phyloP scores from a whole-genome alignment of 768 basidiomycete genomes.

The Tricholoma saponaceum region DNA sequence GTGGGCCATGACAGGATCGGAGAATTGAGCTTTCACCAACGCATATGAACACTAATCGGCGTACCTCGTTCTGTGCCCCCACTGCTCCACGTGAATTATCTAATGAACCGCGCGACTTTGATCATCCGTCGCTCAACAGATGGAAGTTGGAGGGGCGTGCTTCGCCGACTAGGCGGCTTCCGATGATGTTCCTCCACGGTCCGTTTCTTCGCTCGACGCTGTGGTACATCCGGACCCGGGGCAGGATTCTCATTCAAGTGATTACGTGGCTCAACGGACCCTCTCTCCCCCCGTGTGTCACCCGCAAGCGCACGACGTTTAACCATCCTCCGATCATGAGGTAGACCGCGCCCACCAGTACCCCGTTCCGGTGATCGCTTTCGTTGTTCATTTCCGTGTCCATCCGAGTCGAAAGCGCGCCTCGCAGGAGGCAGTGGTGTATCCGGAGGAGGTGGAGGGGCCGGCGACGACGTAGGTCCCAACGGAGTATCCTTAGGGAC shows the following conservation, averaged over 20 bases:
- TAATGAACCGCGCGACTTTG: background rate
- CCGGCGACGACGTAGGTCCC: background rate
- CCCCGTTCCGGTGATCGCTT: background rate
- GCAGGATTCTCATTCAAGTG: background rate
- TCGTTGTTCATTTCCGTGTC: background rate
- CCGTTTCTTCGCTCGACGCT: background rate
- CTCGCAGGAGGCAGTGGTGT: background rate
- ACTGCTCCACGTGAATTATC: too few relatives aligned
- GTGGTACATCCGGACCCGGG: background rate
- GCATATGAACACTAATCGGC: too few relatives aligned
- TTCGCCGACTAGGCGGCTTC: background rate
- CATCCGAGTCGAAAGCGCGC: background rate
- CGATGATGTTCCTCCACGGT: background rate
- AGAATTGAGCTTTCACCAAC: too few relatives aligned
- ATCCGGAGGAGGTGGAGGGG: background rate
- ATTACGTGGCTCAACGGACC: background rate
- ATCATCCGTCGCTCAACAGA: background rate
- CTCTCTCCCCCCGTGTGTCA: background rate
- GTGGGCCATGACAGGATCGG: too few relatives aligned
- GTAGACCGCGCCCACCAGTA: background rate
- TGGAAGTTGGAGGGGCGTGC: background rate
- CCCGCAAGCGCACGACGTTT: background rate
- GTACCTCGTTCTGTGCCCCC: too few relatives aligned
- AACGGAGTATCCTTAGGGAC: background rate
- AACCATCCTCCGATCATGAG: background rate